Base-by-base conservation (phyloP, 1,284 basidiomycete genomes). In the Limonomyces culmigenus region DNA sequence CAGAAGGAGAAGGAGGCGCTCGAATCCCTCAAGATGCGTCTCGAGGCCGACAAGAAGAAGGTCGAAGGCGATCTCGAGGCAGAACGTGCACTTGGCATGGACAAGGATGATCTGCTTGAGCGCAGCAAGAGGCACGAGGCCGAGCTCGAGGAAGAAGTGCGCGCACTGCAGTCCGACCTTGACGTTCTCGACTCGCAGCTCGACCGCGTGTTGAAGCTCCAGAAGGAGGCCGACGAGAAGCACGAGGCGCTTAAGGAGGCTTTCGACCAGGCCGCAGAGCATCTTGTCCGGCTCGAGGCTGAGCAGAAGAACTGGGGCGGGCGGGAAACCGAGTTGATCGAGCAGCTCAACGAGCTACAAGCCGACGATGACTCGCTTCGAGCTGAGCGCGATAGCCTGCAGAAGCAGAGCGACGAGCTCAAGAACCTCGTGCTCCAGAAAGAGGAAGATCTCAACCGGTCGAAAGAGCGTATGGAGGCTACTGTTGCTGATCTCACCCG, bases 101-200 rank as follows among this genome's bases (percentile, higher is more conserved):
- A 96, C 54, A 92, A 93, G 54, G 87, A 95, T 43, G 59, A 70
- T 10, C 63, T 88, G n/a, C 65, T 97, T 1, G 77, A 85, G 38
- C 67, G 89, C 21, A 83, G 78, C 51, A 92, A 92, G 60, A 75
- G 76, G 45, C 73, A 77, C 21, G 89, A 95, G 51, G 63, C 67
- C 15, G 77, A 88, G 42, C 64, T 97, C 2, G 77, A 87, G 46
- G 88, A 96, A 39, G 88, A 93, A 46, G 67, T 92, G 10, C 61
- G 65, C 1, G 74, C 79, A 2, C 59, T 95, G 16, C 86, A 93
- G 46, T 62, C 65, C 3, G 89, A 97, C 47, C 64, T 96, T 33
- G 86, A 91, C 38, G 66, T 74, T 4, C 63, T 95, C 14, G 88
- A 92, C 47, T 75, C 74, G 6, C 86, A 95, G 49, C 69, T 95